These are phyloP conservation scores for Candida frijolesensis DNA, from an alignment of 1,139 yeast genomes.

Conservation along the genomic window DNA sequence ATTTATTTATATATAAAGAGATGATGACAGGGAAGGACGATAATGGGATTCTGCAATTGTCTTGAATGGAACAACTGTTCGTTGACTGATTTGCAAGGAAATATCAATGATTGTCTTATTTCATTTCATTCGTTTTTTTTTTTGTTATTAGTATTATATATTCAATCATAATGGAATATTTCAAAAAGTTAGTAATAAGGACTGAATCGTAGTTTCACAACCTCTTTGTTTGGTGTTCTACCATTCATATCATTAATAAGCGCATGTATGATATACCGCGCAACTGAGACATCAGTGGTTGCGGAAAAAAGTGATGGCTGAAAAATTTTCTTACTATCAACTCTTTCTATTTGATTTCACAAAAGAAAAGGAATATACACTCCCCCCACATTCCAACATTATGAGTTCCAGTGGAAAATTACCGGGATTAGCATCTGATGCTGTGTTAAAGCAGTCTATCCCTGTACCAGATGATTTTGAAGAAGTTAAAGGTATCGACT, in stretches of 20 bases:
- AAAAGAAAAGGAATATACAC: neutral
- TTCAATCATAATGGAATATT: neutral
- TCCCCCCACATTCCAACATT: neutral
- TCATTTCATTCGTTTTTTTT: neutral
- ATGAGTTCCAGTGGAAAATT: constrained; percentile 20
- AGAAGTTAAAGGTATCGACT: constrained; percentile 85
- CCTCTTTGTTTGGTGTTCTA: neutral
- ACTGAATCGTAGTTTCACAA: neutral
- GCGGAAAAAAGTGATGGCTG: constrained; percentile 4
- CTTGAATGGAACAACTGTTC: neutral
- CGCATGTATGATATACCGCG: neutral
- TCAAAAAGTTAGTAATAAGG: neutral
- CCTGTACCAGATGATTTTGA: constrained; percentile 82
- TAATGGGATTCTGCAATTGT: neutral
- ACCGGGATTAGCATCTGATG: constrained; percentile 78
- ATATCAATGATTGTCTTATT: neutral
- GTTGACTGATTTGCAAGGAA: neutral
- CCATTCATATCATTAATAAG: neutral
- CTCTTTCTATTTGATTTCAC: neutral
- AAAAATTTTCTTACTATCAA: constrained; percentile 1
- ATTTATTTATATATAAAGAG: constrained; percentile 4
- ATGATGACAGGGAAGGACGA: neutral
- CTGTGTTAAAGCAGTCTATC: constrained; percentile 83
- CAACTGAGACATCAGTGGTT: neutral
- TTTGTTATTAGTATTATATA: neutral